phyloP scores from a whole-genome alignment of 1,139 yeast species.

The Debaryomyces psychrophilus region DNA sequence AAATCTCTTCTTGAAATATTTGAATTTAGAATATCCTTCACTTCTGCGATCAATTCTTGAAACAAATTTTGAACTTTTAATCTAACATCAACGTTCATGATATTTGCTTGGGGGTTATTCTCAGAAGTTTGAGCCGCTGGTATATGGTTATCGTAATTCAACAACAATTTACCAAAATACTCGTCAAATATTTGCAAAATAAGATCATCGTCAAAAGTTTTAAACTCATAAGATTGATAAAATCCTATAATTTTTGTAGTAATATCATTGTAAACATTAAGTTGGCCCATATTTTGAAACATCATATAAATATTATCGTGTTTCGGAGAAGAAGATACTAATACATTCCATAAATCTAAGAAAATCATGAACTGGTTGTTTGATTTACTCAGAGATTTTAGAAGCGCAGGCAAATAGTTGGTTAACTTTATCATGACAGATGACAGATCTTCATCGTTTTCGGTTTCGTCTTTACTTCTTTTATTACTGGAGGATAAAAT shows the following conservation, averaged over 20 bases:
- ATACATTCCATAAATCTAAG: slow-evolving; percentile 34
- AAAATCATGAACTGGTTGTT: slow-evolving; percentile 25
- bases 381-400: slow-evolving; percentile 25
- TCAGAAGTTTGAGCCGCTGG: slow-evolving; percentile 6
- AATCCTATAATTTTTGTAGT: slow-evolving; percentile 29
- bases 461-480: slow-evolving; percentile 16
- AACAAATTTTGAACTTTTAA: slow-evolving; percentile 29
- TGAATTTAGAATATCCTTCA: slow-evolving; percentile 17
- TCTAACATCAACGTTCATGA: slow-evolving; percentile 28
- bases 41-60: slow-evolving; percentile 23
- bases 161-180: slow-evolving; percentile 15
- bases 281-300: slow-evolving; percentile 29
- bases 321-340: slow-evolving; percentile 24
- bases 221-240: slow-evolving; percentile 25
- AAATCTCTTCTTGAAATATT: slow-evolving; percentile 7
- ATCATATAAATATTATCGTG: slow-evolving; percentile 24
- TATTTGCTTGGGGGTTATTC: neutral
- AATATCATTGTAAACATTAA: slow-evolving; percentile 30
- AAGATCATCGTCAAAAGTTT: slow-evolving; percentile 18
- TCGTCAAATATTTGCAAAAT: slow-evolving; percentile 20
- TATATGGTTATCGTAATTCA: slow-evolving; percentile 10
- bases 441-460: slow-evolving; percentile 23
- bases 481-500: slow-evolving; percentile 21
- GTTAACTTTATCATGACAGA: slow-evolving; percentile 26
- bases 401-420: slow-evolving; percentile 28